A percentile compares a stretch with the other conserved stretches of the same genome.
Conservation (phyloP, 2,329 filamentous ascomycete species). For the Cadophora sp. region DNA sequence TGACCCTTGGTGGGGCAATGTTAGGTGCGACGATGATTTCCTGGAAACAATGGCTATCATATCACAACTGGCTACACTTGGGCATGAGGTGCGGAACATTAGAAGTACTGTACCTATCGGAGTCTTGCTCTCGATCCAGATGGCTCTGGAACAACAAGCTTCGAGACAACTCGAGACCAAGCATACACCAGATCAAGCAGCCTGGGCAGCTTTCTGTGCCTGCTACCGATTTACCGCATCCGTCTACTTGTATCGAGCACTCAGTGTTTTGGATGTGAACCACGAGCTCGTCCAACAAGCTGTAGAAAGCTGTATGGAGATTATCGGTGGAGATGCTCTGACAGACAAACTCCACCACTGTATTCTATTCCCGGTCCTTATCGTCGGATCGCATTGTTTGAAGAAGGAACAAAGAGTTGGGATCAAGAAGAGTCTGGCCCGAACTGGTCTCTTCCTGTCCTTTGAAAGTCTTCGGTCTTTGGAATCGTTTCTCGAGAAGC, state of each 20-base stretch:
- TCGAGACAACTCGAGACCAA: slow-evolving; percentile 27
- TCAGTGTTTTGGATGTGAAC: slow-evolving; percentile 49
- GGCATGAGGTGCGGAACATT: slow-evolving; percentile 42
- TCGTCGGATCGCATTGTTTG: slow-evolving; percentile 48
- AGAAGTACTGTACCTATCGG: slow-evolving; percentile 38
- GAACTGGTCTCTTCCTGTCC: slow-evolving; percentile 36
- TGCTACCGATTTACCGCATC: slow-evolving; percentile 46
- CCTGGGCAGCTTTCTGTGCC: slow-evolving; percentile 50
- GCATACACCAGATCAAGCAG: slow-evolving; percentile 33
- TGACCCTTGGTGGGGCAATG: slow-evolving; percentile 52
- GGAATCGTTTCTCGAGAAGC: slow-evolving; percentile 36
- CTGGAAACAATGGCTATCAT: slow-evolving; percentile 45
- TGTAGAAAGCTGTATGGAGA: slow-evolving; percentile 47
- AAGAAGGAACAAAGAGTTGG: slow-evolving; percentile 41
- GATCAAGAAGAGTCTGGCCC: slow-evolving; percentile 37
- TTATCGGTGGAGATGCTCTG: slow-evolving; percentile 47
- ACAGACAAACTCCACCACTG: slow-evolving; percentile 50
- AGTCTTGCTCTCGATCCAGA: slow-evolving; percentile 38
- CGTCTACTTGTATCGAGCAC: slow-evolving; percentile 52
- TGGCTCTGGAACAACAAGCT: slow-evolving; percentile 40
- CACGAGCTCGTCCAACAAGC: slow-evolving; percentile 52
- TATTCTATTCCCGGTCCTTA: slow-evolving; percentile 48
- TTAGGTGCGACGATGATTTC: slow-evolving; percentile 42
- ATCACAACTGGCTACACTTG: slow-evolving; percentile 46
- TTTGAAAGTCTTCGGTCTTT: slow-evolving; percentile 40